Percentiles rank a stretch among this genome's conserved stretches.
Evolutionary conservation across 2,329 filamentous ascomycete genomes (phyloP).

Genomic region (Botrytis fabae): DNA sequence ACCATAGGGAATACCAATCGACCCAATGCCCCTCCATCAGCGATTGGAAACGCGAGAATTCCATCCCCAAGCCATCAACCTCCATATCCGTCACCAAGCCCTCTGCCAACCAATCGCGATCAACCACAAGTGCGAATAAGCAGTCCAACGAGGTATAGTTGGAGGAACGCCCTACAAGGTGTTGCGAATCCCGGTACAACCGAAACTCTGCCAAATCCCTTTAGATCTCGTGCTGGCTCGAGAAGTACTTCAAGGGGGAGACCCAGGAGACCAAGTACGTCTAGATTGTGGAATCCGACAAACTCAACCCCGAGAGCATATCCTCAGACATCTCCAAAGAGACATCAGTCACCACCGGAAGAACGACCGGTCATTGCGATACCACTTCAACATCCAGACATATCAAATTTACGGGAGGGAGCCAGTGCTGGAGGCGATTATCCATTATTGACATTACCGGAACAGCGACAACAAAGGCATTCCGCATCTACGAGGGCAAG

Average conservation of each 20-base stretch:
- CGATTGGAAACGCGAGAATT: slow-evolving; percentile 34
- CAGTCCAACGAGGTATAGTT: slow-evolving; percentile 49
- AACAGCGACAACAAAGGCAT: slow-evolving; percentile 55
- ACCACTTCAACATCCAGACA: slow-evolving; percentile 39
- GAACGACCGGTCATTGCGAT: slow-evolving; percentile 34
- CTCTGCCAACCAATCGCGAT: slow-evolving; percentile 24
- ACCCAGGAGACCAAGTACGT: slow-evolving; percentile 36
- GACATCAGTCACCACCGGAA: slow-evolving; percentile 28
- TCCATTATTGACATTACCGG: slow-evolving; percentile 57
- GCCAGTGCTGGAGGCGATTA: slow-evolving; percentile 41
- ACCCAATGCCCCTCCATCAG: slow-evolving; percentile 27
- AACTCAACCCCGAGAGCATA: slow-evolving; percentile 55
- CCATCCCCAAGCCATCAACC: slow-evolving; percentile 39
- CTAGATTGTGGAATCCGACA: slow-evolving; percentile 59
- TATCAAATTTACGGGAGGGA: slow-evolving; percentile 33
- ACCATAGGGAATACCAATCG: slow-evolving; percentile 28
- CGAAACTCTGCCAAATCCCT: slow-evolving; percentile 29
- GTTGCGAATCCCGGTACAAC: slow-evolving; percentile 21
- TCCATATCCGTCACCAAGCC: slow-evolving; percentile 34
- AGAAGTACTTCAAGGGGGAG: slow-evolving; percentile 31
- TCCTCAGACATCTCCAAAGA: slow-evolving; percentile 30
- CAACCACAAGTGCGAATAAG: slow-evolving; percentile 39
- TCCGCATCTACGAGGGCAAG: slow-evolving; percentile 47
- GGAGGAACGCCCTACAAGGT: slow-evolving; percentile 39
- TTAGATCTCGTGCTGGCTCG: slow-evolving; percentile 34